These are phyloP conservation scores for Psilocybe cyanescens DNA, from an alignment of 768 basidiomycete species.

Conservation along the genomic window DNA sequence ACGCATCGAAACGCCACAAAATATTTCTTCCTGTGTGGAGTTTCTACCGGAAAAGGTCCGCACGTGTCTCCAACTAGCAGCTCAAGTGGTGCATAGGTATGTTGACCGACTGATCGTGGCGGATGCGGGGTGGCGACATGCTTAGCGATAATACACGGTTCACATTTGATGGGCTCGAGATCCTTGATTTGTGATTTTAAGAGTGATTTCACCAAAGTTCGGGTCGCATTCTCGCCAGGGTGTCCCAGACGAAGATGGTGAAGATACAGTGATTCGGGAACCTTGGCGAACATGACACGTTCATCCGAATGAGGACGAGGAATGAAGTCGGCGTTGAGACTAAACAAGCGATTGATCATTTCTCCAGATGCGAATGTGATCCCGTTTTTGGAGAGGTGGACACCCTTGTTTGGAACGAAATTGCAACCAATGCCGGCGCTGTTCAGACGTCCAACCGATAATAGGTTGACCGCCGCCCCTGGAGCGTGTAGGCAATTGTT, in stretches of 20 bases:
- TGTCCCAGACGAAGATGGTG: slow-evolving; percentile 17
- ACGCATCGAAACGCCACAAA: background rate
- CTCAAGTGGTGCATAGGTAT: background rate
- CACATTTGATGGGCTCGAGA: background rate
- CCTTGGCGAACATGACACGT: background rate
- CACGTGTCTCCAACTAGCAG: background rate
- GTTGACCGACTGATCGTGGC: background rate
- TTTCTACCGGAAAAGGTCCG: background rate
- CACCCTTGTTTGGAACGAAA: background rate
- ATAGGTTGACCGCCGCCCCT: background rate
- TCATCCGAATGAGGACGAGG: background rate
- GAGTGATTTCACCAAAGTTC: background rate
- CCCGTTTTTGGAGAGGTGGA: background rate
- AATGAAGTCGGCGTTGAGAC: background rate
- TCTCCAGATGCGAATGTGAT: background rate
- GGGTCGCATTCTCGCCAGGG: slow-evolving; percentile 4
- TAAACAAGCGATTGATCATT: background rate
- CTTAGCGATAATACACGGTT: slow-evolving; percentile 12
- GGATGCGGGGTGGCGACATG: slow-evolving; percentile 5
- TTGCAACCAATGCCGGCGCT: background rate
- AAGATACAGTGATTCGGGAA: slow-evolving; percentile 11
- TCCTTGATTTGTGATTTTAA: background rate
- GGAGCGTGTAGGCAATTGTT: background rate
- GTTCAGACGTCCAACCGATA: background rate
- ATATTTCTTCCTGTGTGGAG: background rate